Conservation (phyloP, 2,329 filamentous ascomycete species). For the Trichoderma pleuroti region DNA sequence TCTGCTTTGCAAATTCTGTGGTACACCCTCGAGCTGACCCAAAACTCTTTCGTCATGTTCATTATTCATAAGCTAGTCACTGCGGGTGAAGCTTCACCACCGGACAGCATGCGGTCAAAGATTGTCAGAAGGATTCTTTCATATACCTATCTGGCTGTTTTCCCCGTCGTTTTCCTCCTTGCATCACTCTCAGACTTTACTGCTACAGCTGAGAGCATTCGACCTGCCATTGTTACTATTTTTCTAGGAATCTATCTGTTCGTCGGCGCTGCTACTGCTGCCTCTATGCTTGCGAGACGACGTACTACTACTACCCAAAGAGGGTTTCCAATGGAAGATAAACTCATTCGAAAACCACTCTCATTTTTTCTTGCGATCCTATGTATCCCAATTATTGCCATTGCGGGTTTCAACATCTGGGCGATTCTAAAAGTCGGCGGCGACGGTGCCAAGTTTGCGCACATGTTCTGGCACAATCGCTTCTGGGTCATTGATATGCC, state of each 20-base stretch:
- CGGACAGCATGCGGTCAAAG: background rate
- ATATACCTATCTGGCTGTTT: background rate
- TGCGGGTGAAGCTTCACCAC: background rate
- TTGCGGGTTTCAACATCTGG: background rate
- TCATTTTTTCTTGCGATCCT: background rate
- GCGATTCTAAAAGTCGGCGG: background rate
- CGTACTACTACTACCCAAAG: background rate
- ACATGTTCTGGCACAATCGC: background rate
- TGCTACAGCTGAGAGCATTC: background rate
- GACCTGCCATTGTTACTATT: background rate
- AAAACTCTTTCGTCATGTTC: background rate
- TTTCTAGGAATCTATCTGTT: background rate
- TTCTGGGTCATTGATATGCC: background rate
- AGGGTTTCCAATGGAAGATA: background rate
- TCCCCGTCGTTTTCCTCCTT: background rate
- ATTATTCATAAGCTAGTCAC: background rate
- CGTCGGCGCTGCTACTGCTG: background rate
- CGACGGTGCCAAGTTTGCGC: background rate
- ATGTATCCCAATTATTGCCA: background rate
- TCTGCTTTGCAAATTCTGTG: background rate
- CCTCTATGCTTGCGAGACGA: background rate
- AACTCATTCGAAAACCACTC: background rate
- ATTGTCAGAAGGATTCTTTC: background rate
- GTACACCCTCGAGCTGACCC: background rate
- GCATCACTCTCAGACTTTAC: background rate